Evolutionary conservation across 192 early-diverging fungal species (phyloP).

Genomic region (Coemansia sp.): DNA sequence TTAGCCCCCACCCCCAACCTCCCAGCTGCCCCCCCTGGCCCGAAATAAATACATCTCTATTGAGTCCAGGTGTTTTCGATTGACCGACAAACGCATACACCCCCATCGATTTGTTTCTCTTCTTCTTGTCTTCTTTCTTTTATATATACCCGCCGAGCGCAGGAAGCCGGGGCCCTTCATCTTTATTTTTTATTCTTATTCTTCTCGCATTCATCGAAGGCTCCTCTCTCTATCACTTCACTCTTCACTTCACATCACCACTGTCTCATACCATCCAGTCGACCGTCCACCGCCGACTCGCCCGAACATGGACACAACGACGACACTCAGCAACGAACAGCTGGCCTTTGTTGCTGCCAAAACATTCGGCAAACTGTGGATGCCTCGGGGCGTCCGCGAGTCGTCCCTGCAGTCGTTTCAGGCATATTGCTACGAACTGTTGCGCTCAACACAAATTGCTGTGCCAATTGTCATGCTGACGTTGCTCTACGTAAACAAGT

Average conservation of each 20-base stretch:
- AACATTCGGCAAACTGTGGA: constrained; percentile 46
- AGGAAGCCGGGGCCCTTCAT: constrained; percentile 7
- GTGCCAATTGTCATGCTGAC: constrained; percentile 53
- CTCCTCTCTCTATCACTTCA: not conserved
- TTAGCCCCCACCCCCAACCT: not conserved
- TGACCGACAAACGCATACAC: constrained; percentile 1
- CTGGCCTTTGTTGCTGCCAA: constrained; percentile 43
- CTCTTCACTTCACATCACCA: not conserved
- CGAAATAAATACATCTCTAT: constrained; percentile 6
- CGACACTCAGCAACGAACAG: constrained; percentile 44
- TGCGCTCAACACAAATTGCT: constrained; percentile 52
- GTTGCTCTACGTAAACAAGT: constrained; percentile 46
- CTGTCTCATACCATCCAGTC: not conserved
- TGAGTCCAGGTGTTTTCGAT: not conserved
- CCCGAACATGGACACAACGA: constrained; percentile 20
- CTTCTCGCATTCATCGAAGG: not conserved
- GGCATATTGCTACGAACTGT: constrained; percentile 49
- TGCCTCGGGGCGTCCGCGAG: constrained; percentile 30
- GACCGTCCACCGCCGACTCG: not conserved
- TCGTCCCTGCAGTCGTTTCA: constrained; percentile 42
- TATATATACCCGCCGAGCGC: constrained; percentile 6
- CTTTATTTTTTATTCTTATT: not conserved
- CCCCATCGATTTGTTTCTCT: constrained; percentile 1
- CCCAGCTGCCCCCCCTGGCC: not conserved
- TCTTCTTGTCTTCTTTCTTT: not conserved